Conservation (phyloP, 768 basidiomycete genomes). For the Sutorius australiensis region DNA sequence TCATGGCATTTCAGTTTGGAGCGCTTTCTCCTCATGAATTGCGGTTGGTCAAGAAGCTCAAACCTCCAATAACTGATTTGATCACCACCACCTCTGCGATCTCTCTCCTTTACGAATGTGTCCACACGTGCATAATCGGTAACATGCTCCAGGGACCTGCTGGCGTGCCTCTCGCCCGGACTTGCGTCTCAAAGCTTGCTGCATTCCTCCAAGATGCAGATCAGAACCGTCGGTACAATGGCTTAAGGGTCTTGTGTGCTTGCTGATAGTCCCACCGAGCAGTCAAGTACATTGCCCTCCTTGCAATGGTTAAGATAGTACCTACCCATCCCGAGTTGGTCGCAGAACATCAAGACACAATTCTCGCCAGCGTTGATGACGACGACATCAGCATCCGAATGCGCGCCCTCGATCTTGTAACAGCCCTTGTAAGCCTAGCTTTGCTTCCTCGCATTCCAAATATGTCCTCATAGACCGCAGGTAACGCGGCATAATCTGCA, state of each 20-base stretch:
- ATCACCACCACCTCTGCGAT: constrained; percentile 96
- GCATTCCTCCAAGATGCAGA: constrained; percentile 89
- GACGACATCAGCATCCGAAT: constrained; percentile 94
- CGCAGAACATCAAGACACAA: constrained; percentile 87
- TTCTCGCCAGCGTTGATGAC: constrained; percentile 85
- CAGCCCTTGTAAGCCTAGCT: constrained; percentile 70
- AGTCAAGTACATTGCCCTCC: constrained; percentile 97
- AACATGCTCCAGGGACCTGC: constrained; percentile 85
- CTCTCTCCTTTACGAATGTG: constrained; percentile 95
- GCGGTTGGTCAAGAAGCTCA: constrained; percentile 89
- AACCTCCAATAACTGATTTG: constrained; percentile 90
- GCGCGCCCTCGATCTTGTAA: constrained; percentile 90
- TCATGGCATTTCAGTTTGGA: constrained; percentile 65
- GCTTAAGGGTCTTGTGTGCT: constrained; percentile 8
- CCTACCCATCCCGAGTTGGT: constrained; percentile 88
- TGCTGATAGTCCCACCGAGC: constrained; percentile 20
- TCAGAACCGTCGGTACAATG: constrained; percentile 77
- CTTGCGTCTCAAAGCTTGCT: constrained; percentile 91
- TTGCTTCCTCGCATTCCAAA: background rate
- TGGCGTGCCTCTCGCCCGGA: constrained; percentile 74
- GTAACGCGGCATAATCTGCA: constrained; percentile 81
- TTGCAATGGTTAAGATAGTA: constrained; percentile 95
- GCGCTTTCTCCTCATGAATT: constrained; percentile 88
- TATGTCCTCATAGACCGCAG: constrained; percentile 37
- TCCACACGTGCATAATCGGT: constrained; percentile 95